A percentile compares a stretch with the other conserved stretches of the same genome.
These are phyloP conservation scores for Sabuloglossum arenarium DNA, from an alignment of 495 filamentous ascomycete species.

Conservation along the genomic window DNA sequence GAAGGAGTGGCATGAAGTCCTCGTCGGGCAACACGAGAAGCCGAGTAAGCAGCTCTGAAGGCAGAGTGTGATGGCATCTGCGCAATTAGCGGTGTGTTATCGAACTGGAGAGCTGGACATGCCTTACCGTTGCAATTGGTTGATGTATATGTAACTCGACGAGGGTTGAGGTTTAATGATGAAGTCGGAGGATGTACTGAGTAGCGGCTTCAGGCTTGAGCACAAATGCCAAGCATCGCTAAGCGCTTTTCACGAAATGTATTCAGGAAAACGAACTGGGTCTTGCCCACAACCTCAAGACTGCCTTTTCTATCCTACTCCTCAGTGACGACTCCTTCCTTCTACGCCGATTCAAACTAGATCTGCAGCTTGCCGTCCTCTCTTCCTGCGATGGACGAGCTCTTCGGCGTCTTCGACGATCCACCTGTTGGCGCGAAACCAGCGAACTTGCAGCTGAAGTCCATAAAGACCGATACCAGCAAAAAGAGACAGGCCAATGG, in stretches of 20 bases:
- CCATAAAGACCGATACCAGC: slow-evolving; percentile 17
- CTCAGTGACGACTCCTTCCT: too few relatives aligned
- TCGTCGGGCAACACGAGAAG: slow-evolving; percentile 58
- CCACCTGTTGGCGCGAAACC: slow-evolving; percentile 23
- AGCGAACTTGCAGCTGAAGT: slow-evolving; percentile 12
- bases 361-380: too few relatives aligned
- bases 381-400: slow-evolving; percentile 42
- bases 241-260: too few relatives aligned
- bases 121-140: neutral
- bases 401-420: slow-evolving; percentile 72
- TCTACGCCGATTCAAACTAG: too few relatives aligned
- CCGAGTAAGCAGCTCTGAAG: slow-evolving; percentile 39
- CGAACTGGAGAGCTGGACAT: neutral
- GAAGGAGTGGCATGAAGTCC: slow-evolving; percentile 82
- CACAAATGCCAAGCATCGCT: too few relatives aligned
- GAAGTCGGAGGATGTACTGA: too few relatives aligned
- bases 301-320: too few relatives aligned
- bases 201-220: too few relatives aligned
- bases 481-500: slow-evolving; percentile 76
- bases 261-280: too few relatives aligned
- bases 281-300: too few relatives aligned
- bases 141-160: neutral
- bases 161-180: too few relatives aligned
- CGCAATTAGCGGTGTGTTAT: neutral
- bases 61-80: slow-evolving; percentile 77